Conservation (phyloP, 768 basidiomycete species). For the Termitomyces titanicus region DNA sequence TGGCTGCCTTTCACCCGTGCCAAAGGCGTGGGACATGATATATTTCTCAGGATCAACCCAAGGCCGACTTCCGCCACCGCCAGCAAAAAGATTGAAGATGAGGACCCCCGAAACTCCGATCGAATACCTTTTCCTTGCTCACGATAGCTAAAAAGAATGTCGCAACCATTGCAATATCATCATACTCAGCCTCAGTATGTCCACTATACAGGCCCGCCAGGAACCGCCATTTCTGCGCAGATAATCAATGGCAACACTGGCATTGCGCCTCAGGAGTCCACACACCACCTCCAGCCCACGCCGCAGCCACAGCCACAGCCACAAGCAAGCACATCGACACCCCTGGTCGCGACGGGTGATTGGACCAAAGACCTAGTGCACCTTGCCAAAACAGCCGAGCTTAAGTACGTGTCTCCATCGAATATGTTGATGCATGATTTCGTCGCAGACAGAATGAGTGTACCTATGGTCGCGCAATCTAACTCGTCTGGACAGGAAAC, state of each 20-base stretch:
- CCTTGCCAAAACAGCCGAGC: constrained; percentile 81
- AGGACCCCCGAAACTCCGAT: constrained; percentile 40
- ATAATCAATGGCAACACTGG: constrained; percentile 16
- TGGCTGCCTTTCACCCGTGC: too few relatives aligned
- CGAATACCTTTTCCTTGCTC: constrained; percentile 20
- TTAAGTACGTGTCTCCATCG: constrained; percentile 60
- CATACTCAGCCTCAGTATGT: constrained; percentile 31
- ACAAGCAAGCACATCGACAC: constrained; percentile 28
- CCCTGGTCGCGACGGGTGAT: constrained; percentile 77
- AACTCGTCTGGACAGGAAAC: constrained; percentile 52
- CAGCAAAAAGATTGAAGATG: background rate
- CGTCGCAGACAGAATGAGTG: background rate
- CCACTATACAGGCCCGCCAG: constrained; percentile 32
- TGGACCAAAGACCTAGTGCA: constrained; percentile 88
- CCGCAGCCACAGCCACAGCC: constrained; percentile 22
- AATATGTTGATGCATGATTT: background rate
- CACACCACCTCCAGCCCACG: constrained; percentile 18
- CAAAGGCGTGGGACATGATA: too few relatives aligned
- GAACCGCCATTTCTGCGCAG: constrained; percentile 14
- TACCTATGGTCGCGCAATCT: background rate
- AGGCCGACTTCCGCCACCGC: constrained; percentile 11
- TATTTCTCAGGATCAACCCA: too few relatives aligned
- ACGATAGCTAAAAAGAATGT: constrained; percentile 35
- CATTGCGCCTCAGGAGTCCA: constrained; percentile 26
- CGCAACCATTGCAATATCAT: constrained; percentile 36